A percentile compares a stretch with the other conserved stretches of the same genome.
Conservation (phyloP, 2,329 filamentous ascomycete species). For the Beauveria sp. region DNA sequence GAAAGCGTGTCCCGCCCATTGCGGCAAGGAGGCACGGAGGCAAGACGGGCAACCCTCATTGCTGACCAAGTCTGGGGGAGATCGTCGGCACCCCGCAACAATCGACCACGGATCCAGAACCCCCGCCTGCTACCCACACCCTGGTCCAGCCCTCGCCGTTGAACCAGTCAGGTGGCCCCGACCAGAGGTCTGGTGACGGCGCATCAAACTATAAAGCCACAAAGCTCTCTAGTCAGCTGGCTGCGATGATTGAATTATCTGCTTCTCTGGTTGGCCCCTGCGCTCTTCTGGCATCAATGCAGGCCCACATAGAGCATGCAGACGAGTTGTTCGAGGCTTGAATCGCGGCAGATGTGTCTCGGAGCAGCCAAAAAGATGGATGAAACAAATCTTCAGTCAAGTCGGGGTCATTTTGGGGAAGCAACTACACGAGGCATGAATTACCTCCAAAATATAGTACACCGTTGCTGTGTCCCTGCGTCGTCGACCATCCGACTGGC, state of each 20-base stretch:
- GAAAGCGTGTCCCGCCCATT: not conserved
- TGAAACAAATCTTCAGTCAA: not conserved
- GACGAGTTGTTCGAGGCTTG: not conserved
- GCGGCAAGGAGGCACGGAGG: not conserved
- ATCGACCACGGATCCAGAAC: conserved; percentile 4
- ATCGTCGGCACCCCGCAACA: conserved; percentile 9
- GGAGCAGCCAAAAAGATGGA: not conserved
- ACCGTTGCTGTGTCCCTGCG: too few species aligned
- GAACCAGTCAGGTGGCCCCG: conserved; percentile 8
- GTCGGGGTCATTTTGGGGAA: not conserved
- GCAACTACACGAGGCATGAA: not conserved
- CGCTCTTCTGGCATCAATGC: not conserved
- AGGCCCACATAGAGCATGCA: not conserved
- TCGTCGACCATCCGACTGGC: too few species aligned
- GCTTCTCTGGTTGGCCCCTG: not conserved
- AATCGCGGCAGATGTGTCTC: not conserved
- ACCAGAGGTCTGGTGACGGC: conserved; percentile 8
- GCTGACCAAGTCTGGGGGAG: not conserved
- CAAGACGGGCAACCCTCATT: not conserved
- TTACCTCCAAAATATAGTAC: too few species aligned
- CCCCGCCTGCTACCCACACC: not conserved
- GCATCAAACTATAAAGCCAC: conserved; percentile 11
- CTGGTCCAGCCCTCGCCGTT: not conserved
- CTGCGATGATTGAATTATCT: not conserved
- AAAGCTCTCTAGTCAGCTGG: not conserved